Percentiles rank a stretch among this genome's conserved stretches.
Evolutionary conservation across 805 yeast genomes (phyloP).

Genomic region (Suhomyces emberorum): DNA sequence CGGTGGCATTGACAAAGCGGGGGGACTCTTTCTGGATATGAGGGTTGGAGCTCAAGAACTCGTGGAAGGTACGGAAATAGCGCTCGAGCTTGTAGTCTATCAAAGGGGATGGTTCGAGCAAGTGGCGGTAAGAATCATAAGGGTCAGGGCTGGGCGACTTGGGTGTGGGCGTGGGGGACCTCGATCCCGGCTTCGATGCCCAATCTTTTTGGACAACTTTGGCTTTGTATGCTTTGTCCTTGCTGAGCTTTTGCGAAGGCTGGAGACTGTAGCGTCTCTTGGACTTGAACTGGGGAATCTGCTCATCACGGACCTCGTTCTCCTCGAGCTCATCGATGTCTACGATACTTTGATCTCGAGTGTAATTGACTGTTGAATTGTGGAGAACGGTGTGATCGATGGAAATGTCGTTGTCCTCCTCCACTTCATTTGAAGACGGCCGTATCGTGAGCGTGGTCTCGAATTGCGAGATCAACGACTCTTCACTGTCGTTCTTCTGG

Average conservation of each 20-base stretch:
- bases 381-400: conserved; percentile 36
- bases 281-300: conserved; percentile 36
- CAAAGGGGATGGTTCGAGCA: conserved; percentile 32
- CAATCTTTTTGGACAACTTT: neutral
- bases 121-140: conserved; percentile 22
- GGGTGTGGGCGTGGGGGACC: conserved; percentile 8
- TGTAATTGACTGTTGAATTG: conserved; percentile 25
- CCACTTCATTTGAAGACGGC: conserved; percentile 34
- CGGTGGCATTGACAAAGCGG: conserved; percentile 29
- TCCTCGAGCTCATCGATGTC: conserved; percentile 35
- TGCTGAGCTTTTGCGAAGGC: conserved; percentile 14
- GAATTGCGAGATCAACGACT: conserved; percentile 40
- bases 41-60: conserved; percentile 41
- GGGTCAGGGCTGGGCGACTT: conserved; percentile 3
- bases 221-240: neutral
- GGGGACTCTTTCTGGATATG: conserved; percentile 41
- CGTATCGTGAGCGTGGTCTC: conserved; percentile 43
- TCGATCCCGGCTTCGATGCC: neutral
- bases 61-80: conserved; percentile 43
- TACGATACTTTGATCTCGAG: conserved; percentile 30
- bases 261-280: conserved; percentile 28
- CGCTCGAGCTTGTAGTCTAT: conserved; percentile 33
- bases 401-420: conserved; percentile 34
- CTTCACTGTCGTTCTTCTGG: conserved; percentile 27
- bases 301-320: conserved; percentile 32